phyloP scores from a whole-genome alignment of 1,284 basidiomycete species.

The Quambalaria eucalypti region DNA sequence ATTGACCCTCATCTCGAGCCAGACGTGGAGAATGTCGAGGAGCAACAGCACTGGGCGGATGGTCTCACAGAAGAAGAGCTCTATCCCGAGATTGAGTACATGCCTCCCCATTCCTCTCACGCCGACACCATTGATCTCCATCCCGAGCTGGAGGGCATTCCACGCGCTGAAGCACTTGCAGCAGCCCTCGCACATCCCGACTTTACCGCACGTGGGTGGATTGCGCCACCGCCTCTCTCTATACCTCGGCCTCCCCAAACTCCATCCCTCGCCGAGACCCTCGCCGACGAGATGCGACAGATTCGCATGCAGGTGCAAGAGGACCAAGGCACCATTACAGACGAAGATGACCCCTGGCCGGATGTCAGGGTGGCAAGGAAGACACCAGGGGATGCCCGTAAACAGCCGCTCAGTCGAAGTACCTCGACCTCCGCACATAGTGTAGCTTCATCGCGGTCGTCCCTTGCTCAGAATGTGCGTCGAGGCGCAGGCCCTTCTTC shows the following conservation, averaged over 20 bases:
- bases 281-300: neutral
- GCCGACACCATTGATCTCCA: neutral
- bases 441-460: no score
- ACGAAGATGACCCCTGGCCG: neutral
- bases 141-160: neutral
- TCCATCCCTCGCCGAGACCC: neutral
- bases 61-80: constrained; percentile 31
- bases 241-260: neutral
- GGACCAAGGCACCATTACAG: neutral
- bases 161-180: neutral
- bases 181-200: neutral
- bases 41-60: neutral
- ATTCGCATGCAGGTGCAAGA: neutral
- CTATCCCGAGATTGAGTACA: constrained; percentile 36
- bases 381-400: no score
- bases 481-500: no score
- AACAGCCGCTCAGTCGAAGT: no score
- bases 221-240: no score
- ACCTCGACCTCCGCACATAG: no score
- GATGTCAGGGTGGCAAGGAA: no score
- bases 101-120: constrained; percentile 22
- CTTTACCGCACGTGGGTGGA: neutral
- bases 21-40: neutral
- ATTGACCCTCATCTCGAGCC: neutral
- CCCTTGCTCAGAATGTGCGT: no score